phyloP scores from a whole-genome alignment of 768 basidiomycete genomes.

The Boletus rufocinnamomeus region DNA sequence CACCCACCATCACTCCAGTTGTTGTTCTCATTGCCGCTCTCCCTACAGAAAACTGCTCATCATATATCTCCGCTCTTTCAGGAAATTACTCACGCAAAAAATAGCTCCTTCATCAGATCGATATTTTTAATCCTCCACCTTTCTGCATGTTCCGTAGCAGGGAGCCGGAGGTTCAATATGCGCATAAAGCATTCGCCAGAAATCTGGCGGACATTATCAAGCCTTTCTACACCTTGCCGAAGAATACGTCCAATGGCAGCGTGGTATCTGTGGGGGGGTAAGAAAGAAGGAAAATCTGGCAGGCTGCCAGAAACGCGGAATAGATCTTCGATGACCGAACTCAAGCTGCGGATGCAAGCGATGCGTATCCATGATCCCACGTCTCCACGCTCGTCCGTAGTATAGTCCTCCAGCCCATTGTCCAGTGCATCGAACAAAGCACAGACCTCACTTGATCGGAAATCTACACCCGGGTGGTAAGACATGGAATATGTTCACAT shows the following conservation, averaged over 20 bases:
- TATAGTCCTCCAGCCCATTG: conserved; percentile 87
- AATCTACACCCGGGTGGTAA: conserved; percentile 39
- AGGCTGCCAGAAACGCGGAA: conserved; percentile 46
- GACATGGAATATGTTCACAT: conserved; percentile 11
- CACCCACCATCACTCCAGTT: conserved; percentile 73
- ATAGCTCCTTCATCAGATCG: conserved; percentile 51
- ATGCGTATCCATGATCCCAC: conserved; percentile 95
- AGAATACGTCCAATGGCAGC: conserved; percentile 64
- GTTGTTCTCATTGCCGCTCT: conserved; percentile 31
- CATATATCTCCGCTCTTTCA: conserved; percentile 1
- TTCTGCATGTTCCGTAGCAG: conserved; percentile 40
- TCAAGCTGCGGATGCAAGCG: conserved; percentile 68
- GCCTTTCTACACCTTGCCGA: conserved; percentile 87
- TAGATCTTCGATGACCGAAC: conserved; percentile 52
- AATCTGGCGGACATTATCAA: conserved; percentile 86
- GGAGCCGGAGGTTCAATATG: conserved; percentile 51
- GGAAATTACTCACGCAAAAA: conserved; percentile 45
- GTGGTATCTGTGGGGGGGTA: conserved; percentile 61
- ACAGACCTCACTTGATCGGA: conserved; percentile 47
- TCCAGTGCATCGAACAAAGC: conserved; percentile 57
- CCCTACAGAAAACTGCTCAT: conserved; percentile 28
- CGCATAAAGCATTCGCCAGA: conserved; percentile 64
- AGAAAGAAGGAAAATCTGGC: conserved; percentile 53
- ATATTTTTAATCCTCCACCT: conserved; percentile 56
- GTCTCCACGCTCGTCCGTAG: conserved; percentile 92